These are phyloP conservation scores for Hericium erinaceus DNA, from an alignment of 768 basidiomycete species.

Conservation along the genomic window DNA sequence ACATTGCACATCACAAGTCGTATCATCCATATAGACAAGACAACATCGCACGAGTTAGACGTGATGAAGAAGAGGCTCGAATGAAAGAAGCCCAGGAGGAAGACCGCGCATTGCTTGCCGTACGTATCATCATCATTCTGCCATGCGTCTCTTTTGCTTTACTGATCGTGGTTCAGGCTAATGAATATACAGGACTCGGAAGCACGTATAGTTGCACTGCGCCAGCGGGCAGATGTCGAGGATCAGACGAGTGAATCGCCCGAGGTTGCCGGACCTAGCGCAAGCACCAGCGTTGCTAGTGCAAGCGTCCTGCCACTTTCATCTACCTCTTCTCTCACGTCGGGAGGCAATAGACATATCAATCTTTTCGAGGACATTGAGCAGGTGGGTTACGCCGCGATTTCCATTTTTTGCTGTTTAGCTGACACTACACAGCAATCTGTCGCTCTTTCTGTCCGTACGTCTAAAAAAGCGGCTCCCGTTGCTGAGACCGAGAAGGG, in stretches of 20 bases:
- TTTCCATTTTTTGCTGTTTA: no score
- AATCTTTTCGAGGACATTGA: constrained; percentile 83
- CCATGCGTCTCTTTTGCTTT: not conserved
- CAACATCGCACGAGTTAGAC: constrained; percentile 74
- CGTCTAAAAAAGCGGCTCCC: constrained; percentile 28
- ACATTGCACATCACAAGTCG: constrained; percentile 87
- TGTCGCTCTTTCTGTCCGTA: constrained; percentile 35
- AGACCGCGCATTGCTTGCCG: constrained; percentile 62
- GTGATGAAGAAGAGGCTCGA: constrained; percentile 74
- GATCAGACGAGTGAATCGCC: not conserved
- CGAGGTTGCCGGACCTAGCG: not conserved
- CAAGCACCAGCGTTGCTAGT: not conserved
- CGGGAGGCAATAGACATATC: constrained; percentile 72
- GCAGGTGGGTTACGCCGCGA: not conserved
- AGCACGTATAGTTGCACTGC: constrained; percentile 57
- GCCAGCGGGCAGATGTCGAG: constrained; percentile 45
- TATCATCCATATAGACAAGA: constrained; percentile 82
- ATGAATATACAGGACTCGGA: constrained; percentile 58
- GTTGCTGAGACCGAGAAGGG: constrained; percentile 55
- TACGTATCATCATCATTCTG: constrained; percentile 24
- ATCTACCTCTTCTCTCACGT: constrained; percentile 18
- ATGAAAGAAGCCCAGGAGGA: constrained; percentile 63
- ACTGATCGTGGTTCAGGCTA: not conserved
- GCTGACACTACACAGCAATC: constrained; percentile 26
- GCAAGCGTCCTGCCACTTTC: constrained; percentile 16